These are phyloP conservation scores for Cystobasidiaceae sp. DNA, from an alignment of 1,284 basidiomycete genomes.

Conservation along the genomic window DNA sequence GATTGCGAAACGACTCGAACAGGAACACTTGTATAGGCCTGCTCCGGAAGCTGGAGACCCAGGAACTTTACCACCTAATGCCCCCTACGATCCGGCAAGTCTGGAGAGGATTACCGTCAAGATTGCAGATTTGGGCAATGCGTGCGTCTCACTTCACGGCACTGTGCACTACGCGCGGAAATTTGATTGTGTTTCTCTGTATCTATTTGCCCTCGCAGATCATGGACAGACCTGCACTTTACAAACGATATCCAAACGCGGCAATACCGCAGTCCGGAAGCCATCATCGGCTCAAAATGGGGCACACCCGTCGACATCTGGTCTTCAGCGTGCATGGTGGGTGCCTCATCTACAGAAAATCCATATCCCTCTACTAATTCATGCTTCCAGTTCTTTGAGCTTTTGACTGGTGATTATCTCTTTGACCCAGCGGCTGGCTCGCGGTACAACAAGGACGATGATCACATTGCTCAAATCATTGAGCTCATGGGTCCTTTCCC, in stretches of 20 bases:
- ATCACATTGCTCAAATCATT: constrained; percentile 90
- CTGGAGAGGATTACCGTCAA: constrained; percentile 92
- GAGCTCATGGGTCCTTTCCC: constrained; percentile 89
- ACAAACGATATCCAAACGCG: constrained; percentile 95
- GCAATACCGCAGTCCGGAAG: constrained; percentile 95
- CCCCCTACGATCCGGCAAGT: constrained; percentile 55
- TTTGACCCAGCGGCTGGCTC: constrained; percentile 81
- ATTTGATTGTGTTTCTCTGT: no score
- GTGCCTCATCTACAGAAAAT: no score
- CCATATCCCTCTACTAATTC: no score
- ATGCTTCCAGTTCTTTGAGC: constrained; percentile 86
- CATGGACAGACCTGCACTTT: constrained; percentile 83
- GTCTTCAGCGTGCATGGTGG: constrained; percentile 91
- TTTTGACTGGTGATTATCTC: constrained; percentile 84
- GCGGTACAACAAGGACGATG: constrained; percentile 90
- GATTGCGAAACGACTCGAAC: constrained; percentile 12
- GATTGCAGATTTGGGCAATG: constrained; percentile 80
- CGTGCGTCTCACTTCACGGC: no score
- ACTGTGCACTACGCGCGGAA: no score
- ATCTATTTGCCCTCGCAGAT: constrained; percentile 56
- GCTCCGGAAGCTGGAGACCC: constrained; percentile 56
- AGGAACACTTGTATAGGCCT: constrained; percentile 40
- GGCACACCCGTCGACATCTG: constrained; percentile 91
- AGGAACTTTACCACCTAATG: constrained; percentile 49
- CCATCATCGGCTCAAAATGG: constrained; percentile 94